Base-by-base conservation (phyloP, 306 rosid genomes). In the Cicer chorassanicum region DNA sequence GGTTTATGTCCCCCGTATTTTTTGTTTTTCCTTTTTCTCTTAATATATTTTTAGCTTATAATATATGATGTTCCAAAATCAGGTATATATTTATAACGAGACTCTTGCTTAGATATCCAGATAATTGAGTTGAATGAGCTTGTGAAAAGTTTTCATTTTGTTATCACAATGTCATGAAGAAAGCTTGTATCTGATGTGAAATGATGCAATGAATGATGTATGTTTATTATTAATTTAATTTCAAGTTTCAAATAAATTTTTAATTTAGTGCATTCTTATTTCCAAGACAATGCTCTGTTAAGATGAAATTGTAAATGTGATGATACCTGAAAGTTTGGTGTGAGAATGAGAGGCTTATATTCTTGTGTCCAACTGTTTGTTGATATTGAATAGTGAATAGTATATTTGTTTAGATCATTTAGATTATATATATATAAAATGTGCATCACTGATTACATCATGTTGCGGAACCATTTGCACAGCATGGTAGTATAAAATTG, bases 401-500 rank as follows among this genome's bases (percentile, higher is more conserved):
- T 63, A 65, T 75, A 70, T 70, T 55, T 83, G 75, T 53, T 72
- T 46, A 76, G 49, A 70, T 75, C 49, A 57, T 38, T 53, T 1
- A 69, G 44, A 44, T 67, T 80, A 24, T 24, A 24, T 24, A 24
- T 24, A 24, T 2, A 2, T 24, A 21, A 19, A 19, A 21, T 24
- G 34, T 70, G 34, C 83, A 71, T 77, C 80, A 81, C 54, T 78
- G 69, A 68, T 73, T 73, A 68, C 64, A 56, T 75, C 80, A 78
- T 1, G 67, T 61, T 24, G 75, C 39, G 1, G 6, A 78, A 69
- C 57, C 36, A 19, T 54, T 71, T 56, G 68, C 63, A 49, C 49
- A 45, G 44, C 39, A 71, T 43, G 53, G 39, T 45, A 57, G 44
- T 39, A 84, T 72, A 72, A 71, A 80, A 77, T 68, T 71, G 44